Evolutionary conservation across 2,329 filamentous ascomycete species (phyloP).

Genomic region (Stachybotrys echinatus): DNA sequence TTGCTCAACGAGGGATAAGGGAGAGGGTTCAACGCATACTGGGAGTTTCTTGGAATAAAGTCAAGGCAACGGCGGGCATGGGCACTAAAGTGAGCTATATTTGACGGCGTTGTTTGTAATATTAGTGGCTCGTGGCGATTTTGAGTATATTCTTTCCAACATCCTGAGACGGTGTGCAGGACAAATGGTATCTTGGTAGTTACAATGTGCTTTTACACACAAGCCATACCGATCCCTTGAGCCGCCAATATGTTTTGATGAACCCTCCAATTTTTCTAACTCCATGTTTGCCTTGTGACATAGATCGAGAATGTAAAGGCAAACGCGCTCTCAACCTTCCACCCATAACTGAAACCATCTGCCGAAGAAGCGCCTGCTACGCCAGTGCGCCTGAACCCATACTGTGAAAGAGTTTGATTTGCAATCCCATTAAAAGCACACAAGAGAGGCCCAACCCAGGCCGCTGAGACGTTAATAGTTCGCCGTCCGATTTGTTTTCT

Average conservation of each 20-base stretch:
- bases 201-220: no score
- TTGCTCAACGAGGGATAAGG: slow-evolving; percentile 70
- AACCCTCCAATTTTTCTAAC: no score
- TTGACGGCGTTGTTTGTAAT: slow-evolving; percentile 32
- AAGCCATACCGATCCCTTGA: no score
- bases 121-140: background rate
- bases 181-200: no score
- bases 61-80: slow-evolving; percentile 85
- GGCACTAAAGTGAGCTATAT: slow-evolving; percentile 97
- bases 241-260: no score
- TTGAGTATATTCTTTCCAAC: no score
- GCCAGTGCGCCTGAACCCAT: slow-evolving; percentile 7
- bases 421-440: background rate
- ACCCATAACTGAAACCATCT: no score
- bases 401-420: background rate
- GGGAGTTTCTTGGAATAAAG: slow-evolving; percentile 70
- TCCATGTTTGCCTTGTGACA: no score
- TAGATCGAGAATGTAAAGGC: no score
- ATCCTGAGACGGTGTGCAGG: no score
- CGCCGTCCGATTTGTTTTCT: slow-evolving; percentile 57
- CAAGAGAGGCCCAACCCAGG: slow-evolving; percentile 38
- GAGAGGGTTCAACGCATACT: slow-evolving; percentile 68
- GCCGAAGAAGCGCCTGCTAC: slow-evolving; percentile 12
- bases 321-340: no score
- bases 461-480: slow-evolving; percentile 46